Base-by-base conservation (phyloP, 2,329 filamentous ascomycete genomes). In the Trichoderma atroviride region DNA sequence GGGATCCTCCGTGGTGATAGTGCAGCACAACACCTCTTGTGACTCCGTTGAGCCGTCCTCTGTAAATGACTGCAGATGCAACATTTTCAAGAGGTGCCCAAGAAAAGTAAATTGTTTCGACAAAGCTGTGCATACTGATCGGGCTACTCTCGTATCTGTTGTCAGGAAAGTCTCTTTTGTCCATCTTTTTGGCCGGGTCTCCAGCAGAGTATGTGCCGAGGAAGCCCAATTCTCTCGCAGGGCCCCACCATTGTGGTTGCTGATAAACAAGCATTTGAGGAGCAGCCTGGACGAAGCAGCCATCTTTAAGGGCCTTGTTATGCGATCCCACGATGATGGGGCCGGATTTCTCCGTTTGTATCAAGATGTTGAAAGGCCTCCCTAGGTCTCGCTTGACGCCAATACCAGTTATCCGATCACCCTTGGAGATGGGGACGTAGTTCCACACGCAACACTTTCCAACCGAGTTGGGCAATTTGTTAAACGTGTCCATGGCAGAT, bases 81-180 rank as follows among this genome's bases (percentile, higher is more conserved):
- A 64, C 61, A 6, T 7, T 31, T 6, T 55, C 50, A 10, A 64
- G 35, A 31, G 61, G 47, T 33, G 61, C 61, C 61, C 61, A 56
- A 9, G 61, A 64, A 16, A 63, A 63, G 29, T 37, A 63, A 1
- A 37, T 31, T 29, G 24, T 37, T 3, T 47, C 14, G 11, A 60
- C 10, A 27, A n/a, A 19, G 19, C 9, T 19, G 10, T n/a, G 16
- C 10, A 27, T 3, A 4, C 33, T 19, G 22, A 59, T 6, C 6
- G 37, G 37, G 37, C 16, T 14, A 19, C 22, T 37, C 16, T 60
- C 37, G 7, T 47, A 47, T n/a, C 27, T 60, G 19, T 60, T 24
- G 7, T 31, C 4, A n/a, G 58, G 58, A 11, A 60, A 60, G 2
- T 31, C 11, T 10, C 14, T 19, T 5, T 22, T 10, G 11, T 19